Conservation (phyloP, 495 filamentous ascomycete genomes). For the Penicillium lividum region DNA sequence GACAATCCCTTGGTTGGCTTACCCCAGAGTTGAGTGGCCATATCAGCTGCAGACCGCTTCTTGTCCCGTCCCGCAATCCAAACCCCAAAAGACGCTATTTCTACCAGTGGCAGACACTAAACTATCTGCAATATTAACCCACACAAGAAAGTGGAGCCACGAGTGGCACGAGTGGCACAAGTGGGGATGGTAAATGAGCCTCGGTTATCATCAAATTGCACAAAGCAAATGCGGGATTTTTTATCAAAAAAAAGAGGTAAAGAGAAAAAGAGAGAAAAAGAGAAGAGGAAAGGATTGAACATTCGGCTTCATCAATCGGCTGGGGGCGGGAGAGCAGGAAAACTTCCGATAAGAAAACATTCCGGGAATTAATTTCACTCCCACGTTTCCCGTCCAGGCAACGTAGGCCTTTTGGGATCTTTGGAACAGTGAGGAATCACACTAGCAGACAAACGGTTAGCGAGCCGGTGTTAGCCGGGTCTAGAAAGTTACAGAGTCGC, state of each 20-base stretch:
- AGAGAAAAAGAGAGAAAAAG: not conserved
- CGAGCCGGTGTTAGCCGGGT: conserved; percentile 32
- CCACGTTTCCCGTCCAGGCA: conserved; percentile 5
- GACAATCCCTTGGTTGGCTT: not conserved
- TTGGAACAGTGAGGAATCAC: conserved; percentile 21
- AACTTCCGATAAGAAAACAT: not conserved
- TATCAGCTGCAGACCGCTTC: conserved; percentile 19
- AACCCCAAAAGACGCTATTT: conserved; percentile 12
- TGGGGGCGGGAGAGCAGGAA: not conserved
- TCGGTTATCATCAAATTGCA: conserved; percentile 15
- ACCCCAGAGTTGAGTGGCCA: conserved; percentile 4
- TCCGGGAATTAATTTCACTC: no score
- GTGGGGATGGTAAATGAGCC: conserved; percentile 15
- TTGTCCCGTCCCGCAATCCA: conserved; percentile 13
- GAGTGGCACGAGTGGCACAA: not conserved
- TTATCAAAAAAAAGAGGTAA: not conserved
- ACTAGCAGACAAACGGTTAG: conserved; percentile 17
- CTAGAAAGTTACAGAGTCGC: conserved; percentile 35
- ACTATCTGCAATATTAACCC: conserved; percentile 11
- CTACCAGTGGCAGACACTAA: conserved; percentile 19
- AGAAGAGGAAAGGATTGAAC: no score
- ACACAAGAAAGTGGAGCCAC: conserved; percentile 17
- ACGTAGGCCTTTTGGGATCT: not conserved
- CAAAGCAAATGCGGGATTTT: not conserved
- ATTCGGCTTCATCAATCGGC: not conserved